Evolutionary conservation across 1,139 yeast genomes (phyloP), one percentile per base, ranked within the genome.

Genomic region (Yamadazyma blattariae): DNA sequence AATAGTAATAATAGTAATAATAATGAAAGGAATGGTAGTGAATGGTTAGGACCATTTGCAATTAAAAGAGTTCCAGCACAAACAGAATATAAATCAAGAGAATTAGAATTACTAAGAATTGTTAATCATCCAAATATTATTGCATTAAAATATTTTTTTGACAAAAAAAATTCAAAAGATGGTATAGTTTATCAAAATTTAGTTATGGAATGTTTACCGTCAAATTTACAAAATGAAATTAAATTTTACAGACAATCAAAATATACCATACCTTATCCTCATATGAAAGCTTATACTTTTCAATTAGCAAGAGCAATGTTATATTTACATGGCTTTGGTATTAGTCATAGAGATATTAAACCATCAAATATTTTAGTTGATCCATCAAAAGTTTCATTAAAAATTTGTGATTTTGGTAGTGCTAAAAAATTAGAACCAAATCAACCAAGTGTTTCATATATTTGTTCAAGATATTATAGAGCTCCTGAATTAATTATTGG

Each of bases 331-430:
- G 83, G 90, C 14, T 73, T 82, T 52, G 88, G 86, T 4, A 81
- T 84, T 36, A 79, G 89, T 38, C 95, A 84, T 58, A 72, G 95
- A 57, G 98, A 92, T 63, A 92, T 92, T 51, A 47, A 92, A 59
- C 98, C 98, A 3, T 97, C 94, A 56, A 92, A 92, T 61, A 71
- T 92, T 42, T 71, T 92, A 52, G 84, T 92, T 44, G 92, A 92
- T 59, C 96, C 97, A 18, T 74, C 77, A 32, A 74, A 82, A 8
- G 95, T 95, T 11, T 77, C 84, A 38, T 74, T 94, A 47, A 92
- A 92, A 62, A 76, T 92, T 34, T 92, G 98, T 63, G 98, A 92
- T 64, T 92, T 92, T 60, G 98, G 98, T n/a, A 81, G 94, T n/a
- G 98, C 98, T 21, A 92, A 92, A 60, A 83, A 86, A 39, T 73